Conservation (phyloP, 2,329 filamentous ascomycete genomes). For the Leptographium flavum region DNA sequence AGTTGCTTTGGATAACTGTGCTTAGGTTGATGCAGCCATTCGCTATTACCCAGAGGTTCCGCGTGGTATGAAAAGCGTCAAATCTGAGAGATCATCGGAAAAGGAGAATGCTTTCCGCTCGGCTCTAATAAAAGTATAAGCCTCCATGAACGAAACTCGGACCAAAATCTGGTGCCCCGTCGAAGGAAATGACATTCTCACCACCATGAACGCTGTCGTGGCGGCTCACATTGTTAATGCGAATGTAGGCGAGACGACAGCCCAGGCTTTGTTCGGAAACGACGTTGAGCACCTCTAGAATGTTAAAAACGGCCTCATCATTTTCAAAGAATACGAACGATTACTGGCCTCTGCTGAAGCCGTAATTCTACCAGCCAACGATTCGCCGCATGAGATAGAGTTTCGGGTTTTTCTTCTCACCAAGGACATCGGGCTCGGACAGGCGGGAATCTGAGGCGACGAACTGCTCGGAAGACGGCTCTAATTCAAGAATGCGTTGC, state of each 20-base stretch:
- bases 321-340: neutral
- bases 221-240: neutral
- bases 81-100: neutral
- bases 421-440: neutral
- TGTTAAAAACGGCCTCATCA: neutral
- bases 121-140: neutral
- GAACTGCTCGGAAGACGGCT: too few relatives aligned
- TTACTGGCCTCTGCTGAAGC: neutral
- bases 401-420: neutral
- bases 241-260: neutral
- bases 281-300: neutral
- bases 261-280: neutral
- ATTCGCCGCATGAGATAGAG: neutral
- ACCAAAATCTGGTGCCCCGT: neutral
- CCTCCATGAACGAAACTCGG: neutral
- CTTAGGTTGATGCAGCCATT: neutral
- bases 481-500: too few relatives aligned
- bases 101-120: neutral
- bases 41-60: neutral
- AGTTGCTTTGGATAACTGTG: neutral
- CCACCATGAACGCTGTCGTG: neutral
- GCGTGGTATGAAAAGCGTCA: neutral
- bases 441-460: too few relatives aligned
- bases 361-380: neutral
- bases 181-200: too few relatives aligned